Base-by-base conservation (phyloP, 352 stramenopile genomes). In the Elongisporangium anandrum region DNA sequence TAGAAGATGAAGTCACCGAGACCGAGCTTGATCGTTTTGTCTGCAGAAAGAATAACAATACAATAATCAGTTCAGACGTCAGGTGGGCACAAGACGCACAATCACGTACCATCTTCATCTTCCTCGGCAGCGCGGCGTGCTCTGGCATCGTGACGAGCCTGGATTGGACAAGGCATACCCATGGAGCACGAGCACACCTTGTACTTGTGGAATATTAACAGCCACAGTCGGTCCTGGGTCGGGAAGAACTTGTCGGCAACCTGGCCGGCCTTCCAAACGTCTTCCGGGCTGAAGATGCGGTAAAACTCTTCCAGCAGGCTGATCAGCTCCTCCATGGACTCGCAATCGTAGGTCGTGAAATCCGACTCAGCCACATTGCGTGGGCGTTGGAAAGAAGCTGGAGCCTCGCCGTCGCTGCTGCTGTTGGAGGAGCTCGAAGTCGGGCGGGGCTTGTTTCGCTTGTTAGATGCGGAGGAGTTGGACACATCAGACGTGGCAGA, bases 1-100 rank as follows among this genome's bases (percentile, higher is more conserved):
- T 99, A 99, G 69, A 99, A 99, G 54, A 99, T 98, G 69, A 99
- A 99, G 73, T 99, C 97, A 19, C 97, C 97, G 20, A 98, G 72
- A 20, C 94, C 94, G 20, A 98, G 68, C 66, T 97, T 92, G 68
- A 98, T 98, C 15, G 85, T 96, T 59, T 96, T 96, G 71, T 88
- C 84, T 63, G 39, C 13, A 54, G 29, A 53, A 47, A 29, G 0
- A 4, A 16, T n/a, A 10, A 9, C 54, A n/a, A 24, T 58, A 57
- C 49, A 21, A 34, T 52, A 12, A 7, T 26, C 10, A 16, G 26
- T 12, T 26, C 21, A 23, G n/a, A n/a, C n/a, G n/a, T n/a, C n/a
- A n/a, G n/a, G n/a, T n/a, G n/a, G n/a, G n/a, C n/a, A n/a, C n/a
- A n/a, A n/a, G n/a, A n/a, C n/a, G n/a, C n/a, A n/a, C n/a, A n/a